These are phyloP conservation scores for Dioscorea zingiberensis DNA, from an alignment of 106 monocot species.

Conservation along the genomic window DNA sequence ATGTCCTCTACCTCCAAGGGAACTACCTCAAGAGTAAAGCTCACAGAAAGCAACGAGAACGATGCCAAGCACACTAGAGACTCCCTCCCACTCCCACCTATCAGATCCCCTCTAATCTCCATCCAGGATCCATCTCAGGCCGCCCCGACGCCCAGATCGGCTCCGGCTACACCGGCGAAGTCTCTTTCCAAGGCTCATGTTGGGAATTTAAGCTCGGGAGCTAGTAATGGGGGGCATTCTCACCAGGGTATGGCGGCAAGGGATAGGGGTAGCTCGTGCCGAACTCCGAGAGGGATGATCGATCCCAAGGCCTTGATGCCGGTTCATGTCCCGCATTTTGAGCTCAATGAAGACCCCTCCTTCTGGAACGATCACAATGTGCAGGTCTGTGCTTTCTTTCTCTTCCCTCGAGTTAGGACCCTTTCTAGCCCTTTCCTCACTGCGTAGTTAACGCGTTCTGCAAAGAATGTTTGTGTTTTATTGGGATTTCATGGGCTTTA, in stretches of 20 bases:
- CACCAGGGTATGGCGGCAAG: slow-evolving; percentile 1
- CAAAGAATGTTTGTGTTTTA: not conserved
- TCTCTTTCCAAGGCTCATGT: slow-evolving; percentile 4
- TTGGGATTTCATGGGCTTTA: not conserved
- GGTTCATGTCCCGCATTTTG: slow-evolving; percentile 38
- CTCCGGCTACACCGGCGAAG: slow-evolving; percentile 22
- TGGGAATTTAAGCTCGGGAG: not conserved
- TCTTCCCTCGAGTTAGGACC: not conserved
- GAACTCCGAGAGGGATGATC: slow-evolving; percentile 11
- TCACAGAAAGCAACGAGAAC: too few species aligned
- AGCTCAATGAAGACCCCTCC: slow-evolving; percentile 53
- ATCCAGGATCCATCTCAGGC: slow-evolving; percentile 43
- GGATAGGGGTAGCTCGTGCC: slow-evolving; percentile 22
- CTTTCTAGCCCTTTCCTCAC: too few species aligned
- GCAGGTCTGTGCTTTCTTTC: slow-evolving; percentile 25
- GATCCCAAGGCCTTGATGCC: slow-evolving; percentile 13
- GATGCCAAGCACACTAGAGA: too few species aligned
- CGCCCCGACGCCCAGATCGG: slow-evolving; percentile 20
- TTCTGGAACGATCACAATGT: slow-evolving; percentile 82
- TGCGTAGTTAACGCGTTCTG: too few species aligned
- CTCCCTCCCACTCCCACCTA: not conserved
- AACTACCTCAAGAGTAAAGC: too few species aligned
- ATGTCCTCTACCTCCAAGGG: too few species aligned
- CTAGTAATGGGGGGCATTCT: not conserved
- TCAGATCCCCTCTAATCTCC: slow-evolving; percentile 36